Evolutionary conservation across 1,284 basidiomycete genomes (phyloP), one percentile per base, ranked within the genome.

Genomic region (Tausonia pullulans): DNA sequence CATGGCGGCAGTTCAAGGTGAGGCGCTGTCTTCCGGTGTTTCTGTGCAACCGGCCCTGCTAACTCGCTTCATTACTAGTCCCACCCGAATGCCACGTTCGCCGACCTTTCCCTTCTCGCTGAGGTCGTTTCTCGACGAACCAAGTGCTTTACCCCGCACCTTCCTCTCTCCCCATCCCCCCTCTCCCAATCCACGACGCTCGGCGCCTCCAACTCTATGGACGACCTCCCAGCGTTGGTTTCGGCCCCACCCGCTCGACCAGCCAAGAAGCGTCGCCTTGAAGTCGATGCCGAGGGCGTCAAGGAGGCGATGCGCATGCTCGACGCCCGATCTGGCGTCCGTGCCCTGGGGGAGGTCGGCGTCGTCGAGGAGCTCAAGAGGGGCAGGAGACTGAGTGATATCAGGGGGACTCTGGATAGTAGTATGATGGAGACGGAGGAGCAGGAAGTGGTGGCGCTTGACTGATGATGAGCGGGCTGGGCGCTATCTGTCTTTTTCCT

Each of bases 61-160:
- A 43, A 55, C 58, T 43, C 7, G 13, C 44, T 54, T 60, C 14
- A 14, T 50, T n/a, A 13, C 27, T 14, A 90, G 75, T 83, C 84
- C 5, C 88, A 90, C 74, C 88, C 88, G 1, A 89, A 88, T 68
- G 83, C 87, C 59, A 81, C 83, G 43, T 90, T 90, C 72, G 81
- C 87, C 27, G 87, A 90, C 74, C 78, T 90, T 58, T 77, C 82
- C 1, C 78, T 89, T 44, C 81, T 90, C 58, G 88, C 88, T 1
- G 87, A 88, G 64, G 88, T 90, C 50, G 88, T 90, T 50, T 84
- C 87, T 0, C 84, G 87, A 61, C 80, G 86, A 63, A 84, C 86
- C 48, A 85, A 83, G 72, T 90, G 87, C 79, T 87, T 60, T 82
- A 82, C 14, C 84, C 86, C 9, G 79, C 81, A 43, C 81, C 79